These are phyloP conservation scores for Crithidia fasciculata DNA, from an alignment of 208 protist species.

Conservation along the genomic window DNA sequence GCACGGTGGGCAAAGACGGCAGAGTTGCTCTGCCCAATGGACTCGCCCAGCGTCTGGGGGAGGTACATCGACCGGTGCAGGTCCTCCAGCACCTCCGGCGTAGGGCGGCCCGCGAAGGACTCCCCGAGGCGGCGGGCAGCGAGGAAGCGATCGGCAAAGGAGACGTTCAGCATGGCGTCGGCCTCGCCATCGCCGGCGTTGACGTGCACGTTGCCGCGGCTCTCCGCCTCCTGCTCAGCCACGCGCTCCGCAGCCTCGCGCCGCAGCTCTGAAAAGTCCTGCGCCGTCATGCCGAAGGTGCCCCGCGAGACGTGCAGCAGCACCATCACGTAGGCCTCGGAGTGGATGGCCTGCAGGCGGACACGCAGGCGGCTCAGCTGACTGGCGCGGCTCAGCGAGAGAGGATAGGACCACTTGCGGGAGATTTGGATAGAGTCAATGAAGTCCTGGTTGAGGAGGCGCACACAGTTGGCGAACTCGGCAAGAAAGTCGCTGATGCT, in stretches of 20 bases:
- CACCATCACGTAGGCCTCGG: slow-evolving; percentile 35
- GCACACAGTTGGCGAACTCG: slow-evolving; percentile 30
- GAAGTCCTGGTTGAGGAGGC: slow-evolving; percentile 39
- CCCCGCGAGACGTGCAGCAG: slow-evolving; percentile 20
- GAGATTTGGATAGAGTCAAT: slow-evolving; percentile 43
- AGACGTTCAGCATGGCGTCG: slow-evolving; percentile 11
- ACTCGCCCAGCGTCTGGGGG: background rate
- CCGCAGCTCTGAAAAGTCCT: slow-evolving; percentile 34
- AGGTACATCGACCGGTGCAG: slow-evolving; percentile 21
- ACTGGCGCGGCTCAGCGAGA: slow-evolving; percentile 30
- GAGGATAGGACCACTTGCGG: slow-evolving; percentile 39
- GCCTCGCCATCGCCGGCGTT: background rate
- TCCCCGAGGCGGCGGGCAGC: slow-evolving; percentile 16
- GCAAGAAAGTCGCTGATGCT: slow-evolving; percentile 34
- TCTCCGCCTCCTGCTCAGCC: background rate
- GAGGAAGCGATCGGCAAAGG: slow-evolving; percentile 42
- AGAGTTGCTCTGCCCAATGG: background rate
- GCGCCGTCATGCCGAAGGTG: slow-evolving; percentile 18
- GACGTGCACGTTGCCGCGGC: background rate
- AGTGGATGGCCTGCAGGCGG: slow-evolving; percentile 31
- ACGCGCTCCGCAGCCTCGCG: slow-evolving; percentile 2
- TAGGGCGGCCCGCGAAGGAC: background rate
- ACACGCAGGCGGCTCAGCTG: slow-evolving; percentile 37
- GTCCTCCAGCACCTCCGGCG: background rate
- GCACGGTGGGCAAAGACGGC: slow-evolving; percentile 3